Evolutionary conservation across 2,329 filamentous ascomycete species (phyloP), one percentile per base, ranked within the genome.

Genomic region (Trichoderma sp.): DNA sequence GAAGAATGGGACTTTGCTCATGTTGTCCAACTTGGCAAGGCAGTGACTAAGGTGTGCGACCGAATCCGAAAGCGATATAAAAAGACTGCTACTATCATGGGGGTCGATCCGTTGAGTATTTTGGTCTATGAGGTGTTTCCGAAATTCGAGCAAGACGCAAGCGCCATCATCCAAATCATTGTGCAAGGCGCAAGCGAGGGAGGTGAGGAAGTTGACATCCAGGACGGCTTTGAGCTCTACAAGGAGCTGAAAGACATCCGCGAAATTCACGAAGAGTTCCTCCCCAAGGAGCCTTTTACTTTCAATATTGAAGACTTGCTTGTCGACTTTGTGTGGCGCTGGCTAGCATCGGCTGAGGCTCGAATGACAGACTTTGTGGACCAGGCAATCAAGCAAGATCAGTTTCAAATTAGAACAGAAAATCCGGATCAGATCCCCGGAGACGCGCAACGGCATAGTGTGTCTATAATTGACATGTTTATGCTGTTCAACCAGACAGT

Each of bases 191-290:
- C 91, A 25, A 86, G 90, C 71, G 85, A 88, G 37, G 87, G 85
- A 63, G 89, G 87, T 15, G 85, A 89, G 66, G 93, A 97, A 73
- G 88, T 98, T 58, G 89, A 91, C 45, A 87, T 98, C 29, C 88
- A 97, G 74, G 95, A 99, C 77, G 95, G 94, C 0, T 98, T 99
- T 77, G 92, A 96, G 72, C 81, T 99, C 19, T 99, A 99, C 81
- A 91, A 88, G 74, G 93, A 97, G 74, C 83, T 99, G 67, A 90
- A 94, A 22, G 90, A 92, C 71, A 92, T 97, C 69, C 90, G 95
- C 34, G 85, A 87, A 37, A 92, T 97, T 29, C 94, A 97, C 77
- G 84, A 86, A 8, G 86, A 92, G 70, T 90, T 89, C 25, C 84
- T 97, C 19, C 92, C 92, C 0, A 84, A 84, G 71, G 83, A 88